Base-by-base conservation (phyloP, 1,284 basidiomycete genomes). In the Mrakiaceae sp. region DNA sequence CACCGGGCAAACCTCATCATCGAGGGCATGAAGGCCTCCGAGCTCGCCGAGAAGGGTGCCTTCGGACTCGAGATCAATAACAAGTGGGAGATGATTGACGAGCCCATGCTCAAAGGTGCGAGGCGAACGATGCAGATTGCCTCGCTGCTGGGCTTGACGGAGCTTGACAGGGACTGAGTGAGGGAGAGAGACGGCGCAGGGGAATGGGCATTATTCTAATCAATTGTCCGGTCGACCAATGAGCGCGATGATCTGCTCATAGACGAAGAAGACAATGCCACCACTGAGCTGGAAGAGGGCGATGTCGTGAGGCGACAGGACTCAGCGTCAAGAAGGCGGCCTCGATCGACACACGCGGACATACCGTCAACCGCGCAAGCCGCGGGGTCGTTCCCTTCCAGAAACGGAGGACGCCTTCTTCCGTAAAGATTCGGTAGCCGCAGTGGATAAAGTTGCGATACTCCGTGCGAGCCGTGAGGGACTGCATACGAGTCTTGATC, bases 401-500 rank as follows among this genome's bases (percentile, higher is more conserved):
- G 77, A 98, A 96, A 57, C 88, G 83, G 43, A 84, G 71, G 12
- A 94, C 68, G 7, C 93, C 93, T 73, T 96, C 91, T 75, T 95
- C 90, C 0, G 86, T 90, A 69, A 90, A 84, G 71, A 95, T 93
- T 54, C 91, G 82, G 73, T 93, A 93, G 4, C 85, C 90, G 73
- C 94, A 98, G 73, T 97, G 91, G 78, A 97, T 88, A 0, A 93
- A 87, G 74, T 94, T 96, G 52, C 84, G 83, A 76, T 98, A 98
- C 69, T 91, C 85, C 53, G 82, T 78, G 16, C 84, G 81, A 2
- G 93, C 95, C 69, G 85, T 83, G 44, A 98, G 81, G 1, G 90
- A 87, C 75, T 98, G 95, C 95, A 98, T 98, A 53, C 95, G 84
- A 10, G 95, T 98, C 78, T 98, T 98, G 78, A 98, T 84, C 16